Base-by-base conservation (phyloP, 768 basidiomycete species). In the Trametes punicea region DNA sequence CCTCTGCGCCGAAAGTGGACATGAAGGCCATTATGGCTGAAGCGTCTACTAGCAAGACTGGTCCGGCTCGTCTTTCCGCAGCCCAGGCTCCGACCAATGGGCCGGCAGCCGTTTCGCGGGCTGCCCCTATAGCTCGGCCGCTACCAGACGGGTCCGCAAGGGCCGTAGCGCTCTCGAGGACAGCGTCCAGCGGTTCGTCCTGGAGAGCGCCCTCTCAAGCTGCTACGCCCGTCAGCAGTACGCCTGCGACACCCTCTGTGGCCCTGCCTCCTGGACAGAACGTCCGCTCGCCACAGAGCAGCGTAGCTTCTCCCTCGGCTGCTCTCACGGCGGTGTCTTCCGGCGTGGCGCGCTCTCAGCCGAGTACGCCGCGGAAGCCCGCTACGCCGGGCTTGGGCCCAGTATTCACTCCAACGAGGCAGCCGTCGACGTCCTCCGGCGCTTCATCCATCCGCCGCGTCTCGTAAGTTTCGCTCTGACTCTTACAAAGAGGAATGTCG, bases 11-110 rank as follows among this genome's bases (percentile, higher is more conserved):
- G 57, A 93, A 89, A 21, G 81, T 85, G 11, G 90, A 96, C 66
- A 86, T 98, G 81, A 88, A 87, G 64, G 72, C 81, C 15, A 82
- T 98, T 55, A 91, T 98, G 81, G 90, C 87, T 0, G 94, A 94
- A 69, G 80, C 86, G 1, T 83, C 78, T 45, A 71, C 64, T 15
- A 68, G 57, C 27, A 69, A 62, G 41, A 16, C 50, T 7, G 30
- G 50, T 15, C 15, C 55, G 6, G 15, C 47, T 16, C 51, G 45
- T 10, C 25, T 21, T 30, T 9, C 46, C 7, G 39, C 25, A 10
- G 34, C 44, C 26, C 33, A 57, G 13, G 33, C 31, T 5, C 18
- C 55, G 13, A 34, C 40, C 8, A 25, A 20, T 16, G 3, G 29
- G 1, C 21, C 38, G 8, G 59, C 56, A 15, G 8, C 55, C 2